Base-by-base conservation (phyloP, 192 early-diverging fungal species). In the Paraglomus occultum region DNA sequence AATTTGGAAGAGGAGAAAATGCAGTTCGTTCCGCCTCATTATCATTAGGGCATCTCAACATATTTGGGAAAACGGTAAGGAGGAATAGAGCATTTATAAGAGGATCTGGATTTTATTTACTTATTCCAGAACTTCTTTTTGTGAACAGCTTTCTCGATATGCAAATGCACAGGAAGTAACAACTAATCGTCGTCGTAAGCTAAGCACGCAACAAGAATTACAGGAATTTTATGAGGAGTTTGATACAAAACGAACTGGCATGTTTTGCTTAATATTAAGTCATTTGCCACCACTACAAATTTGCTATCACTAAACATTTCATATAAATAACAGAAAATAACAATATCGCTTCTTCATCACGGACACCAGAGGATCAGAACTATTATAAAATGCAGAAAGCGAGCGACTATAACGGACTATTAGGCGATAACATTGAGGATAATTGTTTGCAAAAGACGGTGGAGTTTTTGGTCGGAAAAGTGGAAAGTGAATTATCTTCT, bases 71-170 rank as follows among this genome's bases (percentile, higher is more conserved):
- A 51, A 64, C 47, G 60, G 59, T 70, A 61, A 61, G 14, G 45
- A 44, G 18, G 31, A 64, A 40, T 71, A 22, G 50, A 61, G 70
- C 46, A 42, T 64, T 63, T 71, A 22, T 71, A 45, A 50, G 54
- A 64, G 59, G 40, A 61, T 42, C 59, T 47, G 42, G 47, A 65
- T 65, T 38, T 8, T 51, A 65, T 64, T 71, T 61, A 14, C 58
- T 61, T 60, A 38, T 70, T 70, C 44, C 64, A 66, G 38, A 18
- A 63, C 70, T 48, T 63, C 45, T 71, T 71, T 57, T 60, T 71
- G 61, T 47, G 39, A 64, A 50, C 47, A 71, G 47, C 70, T 71
- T 52, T 51, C 61, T 20, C 57, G 43, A 71, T 71, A 71, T 64
- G 59, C 70, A 49, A 58, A 62, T 71, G 15, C 52, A 15, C 64